Base-by-base conservation (phyloP, 208 protist genomes). In the Leishmania arabica region DNA sequence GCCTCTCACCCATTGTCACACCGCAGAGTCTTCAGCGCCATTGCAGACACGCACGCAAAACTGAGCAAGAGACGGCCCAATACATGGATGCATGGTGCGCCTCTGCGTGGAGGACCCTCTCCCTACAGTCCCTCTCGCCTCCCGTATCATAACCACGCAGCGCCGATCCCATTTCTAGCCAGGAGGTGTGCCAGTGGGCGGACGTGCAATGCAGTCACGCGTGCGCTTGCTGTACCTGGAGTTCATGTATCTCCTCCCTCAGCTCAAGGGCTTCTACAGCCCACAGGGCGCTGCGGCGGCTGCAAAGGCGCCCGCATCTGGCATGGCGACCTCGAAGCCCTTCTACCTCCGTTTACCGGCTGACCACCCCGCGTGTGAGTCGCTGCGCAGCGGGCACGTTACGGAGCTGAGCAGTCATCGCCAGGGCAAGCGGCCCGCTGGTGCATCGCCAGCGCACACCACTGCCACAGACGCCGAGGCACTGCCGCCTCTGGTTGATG, bases 211-310 rank as follows among this genome's bases (percentile, higher is more conserved):
- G 78, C 84, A 92, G 75, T 77, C 78, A 24, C 88, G 89, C 4
- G 87, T 93, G 21, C 86, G 86, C n/a, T 78, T 89, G 62, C 87
- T 93, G 17, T 95, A 95, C 54, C 60, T 93, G 4, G 92, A 95
- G 74, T 93, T 95, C 72, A 89, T 95, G 85, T 81, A 90, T n/a
- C 86, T 93, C 42, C 75, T 88, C 1, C 85, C 92, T 1, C 80
- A 91, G 68, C 68, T 91, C 1, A 19, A 66, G n/a, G n/a, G 74
- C 68, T 83, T 86, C 62, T 83, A 74, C 37, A 80, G 54, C 7
- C 64, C 77, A 53, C 69, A 71, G 3, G 69, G 69, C 13, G 37
- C 79, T n/a, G 60, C 68, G 3, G n/a, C 47, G 3, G 37, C 37
- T 13, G 6, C 15, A 40, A 77, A 37, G 5, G n/a, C 31, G 8